phyloP scores from a whole-genome alignment of 371 early-diverging fungal species.

The Dichotomocladium elegans region DNA sequence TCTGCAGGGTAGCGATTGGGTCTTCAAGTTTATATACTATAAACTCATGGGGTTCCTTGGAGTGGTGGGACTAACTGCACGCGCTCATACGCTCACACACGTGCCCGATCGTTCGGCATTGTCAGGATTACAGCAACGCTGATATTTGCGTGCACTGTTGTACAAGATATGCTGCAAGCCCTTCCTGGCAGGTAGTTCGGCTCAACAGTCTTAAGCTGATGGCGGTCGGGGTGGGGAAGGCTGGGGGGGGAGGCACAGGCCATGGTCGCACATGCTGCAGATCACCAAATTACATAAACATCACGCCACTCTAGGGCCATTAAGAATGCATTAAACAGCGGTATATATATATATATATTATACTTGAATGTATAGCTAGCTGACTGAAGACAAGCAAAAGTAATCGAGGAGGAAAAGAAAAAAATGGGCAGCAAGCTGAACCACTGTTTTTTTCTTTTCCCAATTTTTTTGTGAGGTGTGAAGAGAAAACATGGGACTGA shows the following conservation, averaged over 20 bases:
- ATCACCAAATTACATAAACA: background rate
- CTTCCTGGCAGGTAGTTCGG: no score
- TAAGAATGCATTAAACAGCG: background rate
- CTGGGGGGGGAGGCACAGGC: no score
- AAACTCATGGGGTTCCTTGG: constrained; percentile 55
- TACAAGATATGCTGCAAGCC: no score
- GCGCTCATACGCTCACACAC: no score
- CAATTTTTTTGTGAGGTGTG: background rate
- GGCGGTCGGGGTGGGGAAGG: no score
- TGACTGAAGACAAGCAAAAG: no score
- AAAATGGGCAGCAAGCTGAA: constrained; percentile 16
- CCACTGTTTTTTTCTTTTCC: constrained; percentile 5
- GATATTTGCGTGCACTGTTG: no score
- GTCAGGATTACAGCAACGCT: no score
- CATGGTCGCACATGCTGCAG: background rate
- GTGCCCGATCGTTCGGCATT: no score
- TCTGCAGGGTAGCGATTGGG: constrained; percentile 84
- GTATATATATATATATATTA: no score
- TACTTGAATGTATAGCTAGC: background rate
- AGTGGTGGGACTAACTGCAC: background rate
- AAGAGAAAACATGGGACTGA: background rate
- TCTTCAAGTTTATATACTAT: constrained; percentile 87
- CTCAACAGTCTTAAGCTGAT: no score
- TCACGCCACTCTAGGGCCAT: background rate
- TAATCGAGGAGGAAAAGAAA: background rate